Evolutionary conservation across 805 yeast species (phyloP).

Genomic region (Myxozyma sirexii): DNA sequence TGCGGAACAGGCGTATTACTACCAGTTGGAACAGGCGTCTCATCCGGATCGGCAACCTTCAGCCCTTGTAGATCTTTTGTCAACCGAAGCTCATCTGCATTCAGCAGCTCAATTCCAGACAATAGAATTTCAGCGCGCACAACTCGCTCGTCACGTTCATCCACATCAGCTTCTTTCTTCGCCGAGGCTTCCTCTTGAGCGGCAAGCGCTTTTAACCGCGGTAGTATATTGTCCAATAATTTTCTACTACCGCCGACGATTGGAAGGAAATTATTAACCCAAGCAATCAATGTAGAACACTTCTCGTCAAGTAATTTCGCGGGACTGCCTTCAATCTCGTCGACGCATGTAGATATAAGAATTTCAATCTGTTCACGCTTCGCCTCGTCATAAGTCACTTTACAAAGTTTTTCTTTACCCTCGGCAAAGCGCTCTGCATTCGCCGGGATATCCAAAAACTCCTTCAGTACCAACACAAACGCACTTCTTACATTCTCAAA

Average conservation of each 20-base stretch:
- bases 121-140: constrained; percentile 18
- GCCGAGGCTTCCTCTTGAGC: constrained; percentile 9
- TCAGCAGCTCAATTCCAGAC: constrained; percentile 11
- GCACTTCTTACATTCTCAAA: constrained; percentile 61
- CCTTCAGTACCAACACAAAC: constrained; percentile 68
- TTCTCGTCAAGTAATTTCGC: constrained; percentile 19
- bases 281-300: constrained; percentile 23
- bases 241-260: constrained; percentile 11
- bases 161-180: constrained; percentile 13
- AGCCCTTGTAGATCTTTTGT: background rate
- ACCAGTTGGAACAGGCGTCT: constrained; percentile 8
- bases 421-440: background rate
- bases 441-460: constrained; percentile 44
- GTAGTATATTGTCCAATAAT: constrained; percentile 10
- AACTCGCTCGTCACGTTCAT: constrained; percentile 28
- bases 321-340: constrained; percentile 13
- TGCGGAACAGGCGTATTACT: constrained; percentile 1
- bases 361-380: constrained; percentile 20
- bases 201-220: constrained; percentile 8
- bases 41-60: background rate
- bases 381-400: constrained; percentile 12
- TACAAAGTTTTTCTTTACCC: background rate
- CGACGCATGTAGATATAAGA: constrained; percentile 16
- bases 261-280: constrained; percentile 33
- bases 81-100: background rate